These are phyloP conservation scores for Annona squamosa DNA, from an alignment of 164 flowering plant species.

Conservation along the genomic window DNA sequence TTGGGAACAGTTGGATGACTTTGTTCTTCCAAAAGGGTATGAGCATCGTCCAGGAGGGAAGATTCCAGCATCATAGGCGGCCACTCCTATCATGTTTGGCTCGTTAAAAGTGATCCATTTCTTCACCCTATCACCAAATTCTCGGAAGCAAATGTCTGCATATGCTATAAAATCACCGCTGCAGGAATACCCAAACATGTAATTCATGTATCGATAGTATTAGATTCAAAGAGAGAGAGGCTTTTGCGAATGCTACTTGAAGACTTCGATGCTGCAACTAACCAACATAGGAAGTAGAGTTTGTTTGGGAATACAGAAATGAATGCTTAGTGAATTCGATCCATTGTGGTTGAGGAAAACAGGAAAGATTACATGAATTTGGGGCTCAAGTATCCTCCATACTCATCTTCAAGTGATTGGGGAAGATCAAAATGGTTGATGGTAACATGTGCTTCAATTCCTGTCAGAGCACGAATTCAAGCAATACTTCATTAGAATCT, in stretches of 20 bases:
- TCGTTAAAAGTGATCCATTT: constrained; percentile 15
- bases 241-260: no score
- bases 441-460: constrained; percentile 30
- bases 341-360: no score
- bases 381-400: constrained; percentile 28
- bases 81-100: constrained; percentile 9
- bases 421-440: constrained; percentile 38
- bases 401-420: constrained; percentile 38
- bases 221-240: neutral
- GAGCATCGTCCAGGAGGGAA: constrained; percentile 12
- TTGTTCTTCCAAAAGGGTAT: constrained; percentile 7
- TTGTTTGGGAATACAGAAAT: no score
- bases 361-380: constrained; percentile 18
- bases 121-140: constrained; percentile 18
- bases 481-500: no score
- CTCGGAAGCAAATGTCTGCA: constrained; percentile 14
- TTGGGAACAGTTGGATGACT: neutral
- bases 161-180: constrained; percentile 13
- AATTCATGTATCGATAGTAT: neutral
- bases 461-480: constrained; percentile 15
- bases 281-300: no score
- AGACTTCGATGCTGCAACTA: no score
- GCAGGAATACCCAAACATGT: neutral
- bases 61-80: constrained; percentile 8
- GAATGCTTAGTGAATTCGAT: no score